phyloP scores from a whole-genome alignment of 1,139 yeast genomes.

The Lodderomyces theae region DNA sequence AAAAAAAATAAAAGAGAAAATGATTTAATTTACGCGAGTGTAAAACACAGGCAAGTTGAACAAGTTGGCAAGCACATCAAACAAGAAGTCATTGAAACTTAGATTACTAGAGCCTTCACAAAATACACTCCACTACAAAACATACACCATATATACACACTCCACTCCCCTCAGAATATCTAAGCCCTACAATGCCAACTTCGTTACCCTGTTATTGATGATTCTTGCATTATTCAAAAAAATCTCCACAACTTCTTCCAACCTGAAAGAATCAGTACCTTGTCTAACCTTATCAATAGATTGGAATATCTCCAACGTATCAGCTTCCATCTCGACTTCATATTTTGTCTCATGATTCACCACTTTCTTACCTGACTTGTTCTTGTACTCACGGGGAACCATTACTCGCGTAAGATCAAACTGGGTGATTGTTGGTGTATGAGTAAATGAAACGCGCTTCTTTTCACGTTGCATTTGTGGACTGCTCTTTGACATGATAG shows the following conservation, averaged over 20 bases:
- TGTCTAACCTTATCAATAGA: conserved; percentile 55
- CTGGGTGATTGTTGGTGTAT: conserved; percentile 65
- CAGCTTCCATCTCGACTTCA: conserved; percentile 76
- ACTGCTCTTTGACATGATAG: conserved; percentile 34
- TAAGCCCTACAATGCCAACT: conserved; percentile 27
- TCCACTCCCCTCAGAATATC: not conserved
- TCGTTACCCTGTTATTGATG: conserved; percentile 45
- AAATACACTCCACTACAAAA: not conserved
- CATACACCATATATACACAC: not conserved
- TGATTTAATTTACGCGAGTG: not conserved
- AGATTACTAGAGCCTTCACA: not conserved
- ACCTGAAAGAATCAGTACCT: conserved; percentile 57
- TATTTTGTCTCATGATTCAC: conserved; percentile 39
- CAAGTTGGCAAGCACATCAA: too few relatives aligned
- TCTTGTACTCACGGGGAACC: conserved; percentile 45
- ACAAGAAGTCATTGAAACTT: too few relatives aligned
- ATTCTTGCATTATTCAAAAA: conserved; percentile 68
- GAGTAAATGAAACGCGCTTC: conserved; percentile 62
- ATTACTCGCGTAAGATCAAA: conserved; percentile 68
- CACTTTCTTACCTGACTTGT: conserved; percentile 38
- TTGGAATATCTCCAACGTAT: conserved; percentile 56
- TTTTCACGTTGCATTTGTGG: conserved; percentile 59
- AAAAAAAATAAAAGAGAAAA: too few relatives aligned
- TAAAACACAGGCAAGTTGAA: not conserved
- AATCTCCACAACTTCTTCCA: conserved; percentile 69